Percentiles rank a stretch among this genome's conserved stretches.
phyloP scores from a whole-genome alignment of 768 basidiomycete species.

The Auriculariales sp. region DNA sequence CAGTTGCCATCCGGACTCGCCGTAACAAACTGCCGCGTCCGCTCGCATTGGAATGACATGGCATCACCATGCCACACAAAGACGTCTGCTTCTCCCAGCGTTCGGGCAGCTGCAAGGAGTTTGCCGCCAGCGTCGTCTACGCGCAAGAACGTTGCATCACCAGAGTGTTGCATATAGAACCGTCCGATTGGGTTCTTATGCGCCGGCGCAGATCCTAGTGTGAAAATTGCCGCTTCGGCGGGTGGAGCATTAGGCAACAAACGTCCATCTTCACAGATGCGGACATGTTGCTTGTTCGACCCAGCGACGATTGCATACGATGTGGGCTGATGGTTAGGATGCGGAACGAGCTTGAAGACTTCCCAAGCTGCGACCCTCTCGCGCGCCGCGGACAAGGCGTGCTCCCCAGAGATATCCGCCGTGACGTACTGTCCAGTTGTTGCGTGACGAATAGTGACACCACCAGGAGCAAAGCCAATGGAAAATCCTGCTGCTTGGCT shows the following conservation, averaged over 20 bases:
- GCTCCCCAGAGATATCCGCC: constrained; percentile 17
- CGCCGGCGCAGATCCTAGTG: not conserved
- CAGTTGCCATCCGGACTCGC: not conserved
- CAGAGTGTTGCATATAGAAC: not conserved
- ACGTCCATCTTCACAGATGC: constrained; percentile 12
- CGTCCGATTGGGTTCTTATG: not conserved
- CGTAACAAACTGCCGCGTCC: not conserved
- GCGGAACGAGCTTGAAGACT: constrained; percentile 15
- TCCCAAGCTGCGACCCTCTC: constrained; percentile 17
- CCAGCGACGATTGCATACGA: constrained; percentile 19
- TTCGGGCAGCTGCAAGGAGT: not conserved
- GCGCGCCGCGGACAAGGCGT: constrained; percentile 16
- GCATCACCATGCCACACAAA: not conserved
- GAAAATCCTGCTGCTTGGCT: constrained; percentile 14
- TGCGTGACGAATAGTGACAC: constrained; percentile 16
- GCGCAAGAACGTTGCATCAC: not conserved
- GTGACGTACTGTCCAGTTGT: constrained; percentile 18
- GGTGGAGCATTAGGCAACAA: constrained; percentile 7
- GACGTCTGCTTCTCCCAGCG: not conserved
- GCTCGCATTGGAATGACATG: not conserved
- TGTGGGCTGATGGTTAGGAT: constrained; percentile 10
- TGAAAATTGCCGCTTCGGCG: not conserved
- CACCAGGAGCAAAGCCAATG: constrained; percentile 18
- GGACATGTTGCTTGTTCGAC: constrained; percentile 18
- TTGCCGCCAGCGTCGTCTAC: not conserved